Conservation (phyloP, 2,329 filamentous ascomycete genomes). For the Penicillium sp. region DNA sequence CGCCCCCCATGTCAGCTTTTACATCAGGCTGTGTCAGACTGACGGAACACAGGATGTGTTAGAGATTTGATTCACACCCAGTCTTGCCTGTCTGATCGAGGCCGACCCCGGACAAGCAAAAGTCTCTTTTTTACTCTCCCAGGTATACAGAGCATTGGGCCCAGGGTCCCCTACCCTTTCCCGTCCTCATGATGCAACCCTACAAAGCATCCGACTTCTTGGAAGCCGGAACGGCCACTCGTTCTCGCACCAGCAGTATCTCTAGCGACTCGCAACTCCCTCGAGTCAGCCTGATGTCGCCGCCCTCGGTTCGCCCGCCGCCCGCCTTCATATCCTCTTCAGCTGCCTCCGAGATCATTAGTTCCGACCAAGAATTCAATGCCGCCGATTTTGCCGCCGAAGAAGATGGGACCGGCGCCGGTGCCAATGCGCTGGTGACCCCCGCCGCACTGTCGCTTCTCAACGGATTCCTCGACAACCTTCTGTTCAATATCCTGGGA, state of each 20-base stretch:
- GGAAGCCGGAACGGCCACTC: conserved; percentile 27
- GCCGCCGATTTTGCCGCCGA: conserved; percentile 64
- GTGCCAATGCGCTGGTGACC: conserved; percentile 67
- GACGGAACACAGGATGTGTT: conserved; percentile 25
- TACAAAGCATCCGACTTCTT: conserved; percentile 28
- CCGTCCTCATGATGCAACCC: conserved; percentile 26
- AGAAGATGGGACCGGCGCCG: conserved; percentile 58
- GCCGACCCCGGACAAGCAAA: conserved; percentile 3
- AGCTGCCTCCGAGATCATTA: conserved; percentile 86
- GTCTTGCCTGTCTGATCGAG: conserved; percentile 12
- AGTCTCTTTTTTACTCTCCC: neutral
- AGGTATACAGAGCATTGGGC: neutral
- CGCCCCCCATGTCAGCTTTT: conserved; percentile 9
- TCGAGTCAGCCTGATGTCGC: conserved; percentile 50
- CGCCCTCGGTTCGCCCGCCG: conserved; percentile 66
- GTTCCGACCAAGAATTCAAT: conserved; percentile 75
- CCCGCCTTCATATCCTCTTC: conserved; percentile 83
- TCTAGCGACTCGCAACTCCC: conserved; percentile 35
- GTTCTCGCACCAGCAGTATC: conserved; percentile 38
- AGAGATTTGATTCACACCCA: conserved; percentile 20
- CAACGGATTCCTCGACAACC: conserved; percentile 88
- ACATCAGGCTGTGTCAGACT: conserved; percentile 11
- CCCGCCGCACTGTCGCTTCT: conserved; percentile 67
- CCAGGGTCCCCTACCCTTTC: conserved; percentile 5
- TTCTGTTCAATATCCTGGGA: conserved; percentile 85